Base-by-base conservation (phyloP, 768 basidiomycete genomes). In the Clathrus columnatus region DNA sequence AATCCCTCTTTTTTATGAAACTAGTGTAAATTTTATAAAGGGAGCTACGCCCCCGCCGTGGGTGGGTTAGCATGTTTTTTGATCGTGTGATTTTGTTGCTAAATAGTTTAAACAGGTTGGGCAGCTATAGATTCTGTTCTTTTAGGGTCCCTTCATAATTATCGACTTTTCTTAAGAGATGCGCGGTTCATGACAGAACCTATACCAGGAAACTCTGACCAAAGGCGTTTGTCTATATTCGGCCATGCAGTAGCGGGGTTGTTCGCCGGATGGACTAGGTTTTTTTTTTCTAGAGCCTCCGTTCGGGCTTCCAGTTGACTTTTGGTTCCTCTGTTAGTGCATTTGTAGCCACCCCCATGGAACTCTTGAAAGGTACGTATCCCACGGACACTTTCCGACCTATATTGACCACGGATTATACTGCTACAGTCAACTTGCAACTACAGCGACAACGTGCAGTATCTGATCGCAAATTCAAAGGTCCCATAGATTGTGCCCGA, bases 311-410 rank as follows among this genome's bases (percentile, higher is more conserved):
- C 47, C 45, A 44, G 50, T 57, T 55, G 29, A 48, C 14, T 27
- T 47, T 53, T 28, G 55, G 57, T 56, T 17, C 27, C 51, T 51
- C 28, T 46, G 27, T 17, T 60, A 87, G 85, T 62, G 79, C 85
- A 11, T 54, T 83, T 17, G 68, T 89, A 24, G 86, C 88, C 5
- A 87, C 85, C 14, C 87, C 88, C 0, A 77, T 90, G 32, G 89
- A 91, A 65, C 75, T 83, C 52, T 70, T 91, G 58, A 91, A 91
- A 78, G 82, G 83, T 76, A 61, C 14, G 50, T 26, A 64, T 59
- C 60, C 67, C 10, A 27, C 17, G 16, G 66, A 27, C 27, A 48
- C 53, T 21, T 28, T 18, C 46, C 57, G 50, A 62, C 41, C 10
- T 16, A 11, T 26, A 11, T 30, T 55, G 41, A 32, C 42, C 16